Evolutionary conservation across 768 basidiomycete genomes (phyloP).

Genomic region (Serendipita vermifera): DNA sequence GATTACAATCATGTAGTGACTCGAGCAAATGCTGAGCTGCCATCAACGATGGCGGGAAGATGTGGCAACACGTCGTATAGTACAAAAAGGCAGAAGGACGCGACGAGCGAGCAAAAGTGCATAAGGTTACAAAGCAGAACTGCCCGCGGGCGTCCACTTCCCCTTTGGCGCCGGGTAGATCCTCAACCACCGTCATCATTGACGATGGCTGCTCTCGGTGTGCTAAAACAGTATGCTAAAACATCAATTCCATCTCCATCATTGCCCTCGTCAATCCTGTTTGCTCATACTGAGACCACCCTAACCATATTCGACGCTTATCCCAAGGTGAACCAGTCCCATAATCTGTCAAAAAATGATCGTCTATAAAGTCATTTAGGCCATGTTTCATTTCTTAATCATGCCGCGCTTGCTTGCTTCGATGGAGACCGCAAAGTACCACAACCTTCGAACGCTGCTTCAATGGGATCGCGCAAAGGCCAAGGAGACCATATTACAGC

Average conservation of each 20-base stretch:
- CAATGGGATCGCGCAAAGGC: constrained; percentile 41
- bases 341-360: too few relatives aligned
- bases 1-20: too few relatives aligned
- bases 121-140: too few relatives aligned
- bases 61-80: too few relatives aligned
- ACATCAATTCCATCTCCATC: constrained; percentile 31
- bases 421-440: constrained; percentile 20
- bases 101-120: too few relatives aligned
- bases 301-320: constrained; percentile 62
- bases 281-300: constrained; percentile 40
- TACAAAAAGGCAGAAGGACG: too few relatives aligned
- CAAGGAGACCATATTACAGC: constrained; percentile 36
- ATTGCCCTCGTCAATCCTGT: constrained; percentile 48
- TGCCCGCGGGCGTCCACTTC: too few relatives aligned
- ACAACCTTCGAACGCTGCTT: constrained; percentile 44
- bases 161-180: too few relatives aligned
- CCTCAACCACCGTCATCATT: not conserved
- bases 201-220: constrained; percentile 26
- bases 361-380: too few relatives aligned
- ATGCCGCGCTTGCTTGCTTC: constrained; percentile 48
- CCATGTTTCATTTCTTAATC: constrained; percentile 77
- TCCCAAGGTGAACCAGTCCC: constrained; percentile 44
- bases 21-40: too few relatives aligned
- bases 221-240: constrained; percentile 50
- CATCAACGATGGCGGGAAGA: too few relatives aligned